A percentile compares a stretch with the other conserved stretches of the same genome.
Conservation (phyloP, 441 rosid genomes). For the Adansonia madagascariensis region DNA sequence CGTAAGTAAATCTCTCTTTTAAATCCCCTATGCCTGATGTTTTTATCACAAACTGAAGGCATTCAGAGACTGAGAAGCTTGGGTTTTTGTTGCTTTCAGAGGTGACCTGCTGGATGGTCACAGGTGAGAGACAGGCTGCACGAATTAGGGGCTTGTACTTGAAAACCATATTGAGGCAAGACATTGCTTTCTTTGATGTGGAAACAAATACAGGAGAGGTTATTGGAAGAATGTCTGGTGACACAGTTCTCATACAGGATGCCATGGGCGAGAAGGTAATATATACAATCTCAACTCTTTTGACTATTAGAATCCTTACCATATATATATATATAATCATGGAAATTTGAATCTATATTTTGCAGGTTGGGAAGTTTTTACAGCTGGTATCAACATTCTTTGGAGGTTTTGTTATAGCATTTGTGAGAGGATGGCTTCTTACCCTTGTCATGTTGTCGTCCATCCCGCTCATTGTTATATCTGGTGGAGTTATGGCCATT, state of each 20-base stretch:
- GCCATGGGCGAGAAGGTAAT: conserved; percentile 95
- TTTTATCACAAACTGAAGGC: conserved; percentile 10
- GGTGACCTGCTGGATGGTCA: conserved; percentile 87
- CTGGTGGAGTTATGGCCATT: conserved; percentile 60
- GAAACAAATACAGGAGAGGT: conserved; percentile 87
- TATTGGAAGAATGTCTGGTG: conserved; percentile 89
- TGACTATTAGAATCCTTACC: background rate
- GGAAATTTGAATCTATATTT: background rate
- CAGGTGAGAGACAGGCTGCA: conserved; percentile 89
- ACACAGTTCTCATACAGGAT: conserved; percentile 85
- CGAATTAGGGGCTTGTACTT: conserved; percentile 72
- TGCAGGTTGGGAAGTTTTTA: conserved; percentile 78
- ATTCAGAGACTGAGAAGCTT: conserved; percentile 7
- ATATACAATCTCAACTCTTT: background rate
- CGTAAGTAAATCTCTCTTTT: conserved; percentile 51
- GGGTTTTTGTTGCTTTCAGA: conserved; percentile 44
- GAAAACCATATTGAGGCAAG: conserved; percentile 84
- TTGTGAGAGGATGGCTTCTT: conserved; percentile 78
- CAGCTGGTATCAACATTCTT: conserved; percentile 69
- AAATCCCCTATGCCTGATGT: background rate
- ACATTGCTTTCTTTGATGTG: conserved; percentile 79
- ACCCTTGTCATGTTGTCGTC: conserved; percentile 66
- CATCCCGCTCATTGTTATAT: conserved; percentile 65
- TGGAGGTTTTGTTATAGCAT: conserved; percentile 74
- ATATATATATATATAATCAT: background rate